Base-by-base conservation (phyloP, 768 basidiomycete species). In the Solioccasus polychromus region DNA sequence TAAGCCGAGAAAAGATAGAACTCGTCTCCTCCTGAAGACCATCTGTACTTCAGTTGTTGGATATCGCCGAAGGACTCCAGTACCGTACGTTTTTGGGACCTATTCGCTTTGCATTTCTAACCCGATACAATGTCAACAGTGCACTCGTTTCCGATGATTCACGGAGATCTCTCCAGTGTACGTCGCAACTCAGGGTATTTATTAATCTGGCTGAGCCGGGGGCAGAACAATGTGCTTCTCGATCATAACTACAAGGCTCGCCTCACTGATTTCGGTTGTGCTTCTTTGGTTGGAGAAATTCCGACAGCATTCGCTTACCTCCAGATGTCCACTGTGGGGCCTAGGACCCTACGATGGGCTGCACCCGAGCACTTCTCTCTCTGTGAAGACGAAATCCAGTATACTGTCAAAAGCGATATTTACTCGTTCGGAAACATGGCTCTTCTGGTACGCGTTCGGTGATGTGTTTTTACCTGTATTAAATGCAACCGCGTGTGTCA, bases 351-450 rank as follows among this genome's bases (percentile, higher is more conserved):
- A 14, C 26, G 48, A 31, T 48, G 45, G 48, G 45, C 45, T 25
- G 48, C 48, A 19, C 48, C 39, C 0, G 45, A 50, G 28, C 34
- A 48, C 20, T 41, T 50, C 31, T 50, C 44, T 5, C 4, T 36
- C 17, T 9, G 35, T 4, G 42, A 35, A 36, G 43, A 30, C 1
- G 28, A 48, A 8, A 9, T 24, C 5, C 30, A 31, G n/a, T n/a
- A n/a, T n/a, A 55, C 53, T 8, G 20, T 23, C 1, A 44, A 42
- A 40, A 53, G 45, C 25, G 52, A 53, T 10, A 22, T 53, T 3
- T 53, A 53, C 29, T 44, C 51, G 18, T 48, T 53, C 22, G 53
- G 53, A n/a, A 69, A 68, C 51, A 64, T 72, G 12, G 42, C 19
- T n/a, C 42, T 53, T 10, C 46, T 70, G 17, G 51, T 30, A 12